Evolutionary conservation across 1,284 basidiomycete species (phyloP).

Genomic region (Ustanciosporium gigantosporum): DNA sequence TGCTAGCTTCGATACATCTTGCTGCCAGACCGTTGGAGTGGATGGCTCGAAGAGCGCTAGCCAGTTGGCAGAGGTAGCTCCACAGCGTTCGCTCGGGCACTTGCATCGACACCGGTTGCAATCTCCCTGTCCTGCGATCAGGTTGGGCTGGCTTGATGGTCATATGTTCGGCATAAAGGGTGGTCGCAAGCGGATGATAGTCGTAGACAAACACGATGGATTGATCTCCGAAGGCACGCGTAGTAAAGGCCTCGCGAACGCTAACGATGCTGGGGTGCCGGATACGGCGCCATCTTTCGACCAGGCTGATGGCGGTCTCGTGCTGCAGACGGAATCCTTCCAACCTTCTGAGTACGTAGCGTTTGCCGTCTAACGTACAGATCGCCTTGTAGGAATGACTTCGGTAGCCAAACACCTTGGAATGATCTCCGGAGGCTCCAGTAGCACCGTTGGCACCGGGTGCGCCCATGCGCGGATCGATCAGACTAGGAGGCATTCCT

Average conservation of each 20-base stretch:
- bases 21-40: slow-evolving; percentile 83
- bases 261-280: slow-evolving; percentile 84
- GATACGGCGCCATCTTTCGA: slow-evolving; percentile 86
- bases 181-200: slow-evolving; percentile 83
- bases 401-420: slow-evolving; percentile 66
- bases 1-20: slow-evolving; percentile 81
- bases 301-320: slow-evolving; percentile 75
- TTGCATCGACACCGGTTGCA: slow-evolving; percentile 55
- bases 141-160: slow-evolving; percentile 62
- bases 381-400: slow-evolving; percentile 82
- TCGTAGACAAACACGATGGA: slow-evolving; percentile 88
- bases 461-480: slow-evolving; percentile 46
- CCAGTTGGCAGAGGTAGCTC: slow-evolving; percentile 91
- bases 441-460: slow-evolving; percentile 40
- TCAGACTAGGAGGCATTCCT: slow-evolving; percentile 32
- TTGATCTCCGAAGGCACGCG: slow-evolving; percentile 83
- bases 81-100: slow-evolving; percentile 85
- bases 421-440: slow-evolving; percentile 51
- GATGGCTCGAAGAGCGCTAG: slow-evolving; percentile 80
- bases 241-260: slow-evolving; percentile 92
- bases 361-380: slow-evolving; percentile 75
- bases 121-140: slow-evolving; percentile 56
- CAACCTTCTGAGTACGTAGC: slow-evolving; percentile 78
- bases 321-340: slow-evolving; percentile 79
- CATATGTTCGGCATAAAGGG: slow-evolving; percentile 74